Conservation (phyloP, 441 rosid genomes). For the California macrophylla region DNA sequence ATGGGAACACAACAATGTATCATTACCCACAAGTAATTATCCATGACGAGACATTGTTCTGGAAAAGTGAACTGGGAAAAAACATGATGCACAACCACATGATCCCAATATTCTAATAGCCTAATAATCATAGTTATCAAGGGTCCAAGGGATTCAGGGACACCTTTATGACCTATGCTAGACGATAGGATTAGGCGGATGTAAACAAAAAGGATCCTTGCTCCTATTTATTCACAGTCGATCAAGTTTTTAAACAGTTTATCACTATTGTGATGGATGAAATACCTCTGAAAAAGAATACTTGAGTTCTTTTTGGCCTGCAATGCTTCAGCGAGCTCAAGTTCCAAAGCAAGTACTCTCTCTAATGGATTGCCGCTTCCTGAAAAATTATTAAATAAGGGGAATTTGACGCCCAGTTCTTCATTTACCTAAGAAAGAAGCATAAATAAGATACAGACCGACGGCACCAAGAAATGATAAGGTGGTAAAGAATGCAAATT, state of each 20-base stretch:
- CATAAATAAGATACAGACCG: constrained; percentile 12
- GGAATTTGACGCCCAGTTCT: constrained; percentile 71
- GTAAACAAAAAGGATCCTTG: neutral
- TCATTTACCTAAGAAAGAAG: constrained; percentile 59
- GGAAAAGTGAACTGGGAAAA: neutral
- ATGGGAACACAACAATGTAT: too few relatives aligned
- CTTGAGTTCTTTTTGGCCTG: constrained; percentile 60
- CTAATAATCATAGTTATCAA: neutral
- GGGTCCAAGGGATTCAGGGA: neutral
- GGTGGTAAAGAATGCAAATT: constrained; percentile 5
- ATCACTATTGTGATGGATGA: constrained; percentile 12
- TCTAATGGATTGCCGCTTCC: constrained; percentile 63
- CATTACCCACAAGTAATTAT: too few relatives aligned
- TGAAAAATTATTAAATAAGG: constrained; percentile 46
- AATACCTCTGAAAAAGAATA: constrained; percentile 71
- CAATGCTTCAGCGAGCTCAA: constrained; percentile 84
- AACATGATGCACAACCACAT: neutral
- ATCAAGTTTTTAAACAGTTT: neutral
- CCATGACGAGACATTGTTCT: neutral
- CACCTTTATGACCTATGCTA: neutral
- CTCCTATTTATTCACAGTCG: neutral
- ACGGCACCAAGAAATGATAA: constrained; percentile 4
- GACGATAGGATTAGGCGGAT: neutral
- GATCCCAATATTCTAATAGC: neutral
- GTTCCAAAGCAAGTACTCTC: constrained; percentile 87